Conservation (phyloP, 2,329 filamentous ascomycete species). For the Neopestalotiopsis sp. region DNA sequence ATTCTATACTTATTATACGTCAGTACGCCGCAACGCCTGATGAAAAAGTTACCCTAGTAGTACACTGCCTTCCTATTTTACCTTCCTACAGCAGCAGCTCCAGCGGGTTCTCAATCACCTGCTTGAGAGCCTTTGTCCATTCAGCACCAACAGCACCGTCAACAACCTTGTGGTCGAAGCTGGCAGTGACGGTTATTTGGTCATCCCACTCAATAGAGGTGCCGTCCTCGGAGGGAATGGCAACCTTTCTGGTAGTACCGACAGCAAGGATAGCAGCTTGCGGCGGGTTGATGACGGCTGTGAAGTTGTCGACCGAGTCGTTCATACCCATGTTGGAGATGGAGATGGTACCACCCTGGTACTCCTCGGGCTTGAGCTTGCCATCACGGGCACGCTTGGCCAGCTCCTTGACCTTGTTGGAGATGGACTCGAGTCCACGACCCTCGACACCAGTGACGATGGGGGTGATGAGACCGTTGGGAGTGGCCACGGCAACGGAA, state of each 20-base stretch:
- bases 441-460: constrained; percentile 90
- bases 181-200: constrained; percentile 91
- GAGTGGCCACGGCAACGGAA: constrained; percentile 93
- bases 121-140: constrained; percentile 97
- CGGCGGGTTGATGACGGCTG: constrained; percentile 97
- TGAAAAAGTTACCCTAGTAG: constrained; percentile 17
- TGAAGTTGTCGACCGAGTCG: constrained; percentile 92
- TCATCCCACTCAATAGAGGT: constrained; percentile 89
- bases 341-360: constrained; percentile 98
- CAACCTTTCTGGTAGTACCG: constrained; percentile 94
- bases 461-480: constrained; percentile 92
- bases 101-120: constrained; percentile 95
- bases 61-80: constrained; percentile 13
- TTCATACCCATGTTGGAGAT: constrained; percentile 99
- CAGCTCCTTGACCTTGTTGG: constrained; percentile 89
- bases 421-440: constrained; percentile 89
- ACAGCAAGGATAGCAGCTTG: constrained; percentile 95
- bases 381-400: constrained; percentile 94
- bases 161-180: constrained; percentile 99
- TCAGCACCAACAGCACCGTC: constrained; percentile 96
- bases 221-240: constrained; percentile 85
- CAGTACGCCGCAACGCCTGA: constrained; percentile 19
- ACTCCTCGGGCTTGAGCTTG: constrained; percentile 99
- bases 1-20: constrained; percentile 19
- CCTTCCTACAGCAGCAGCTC: constrained; percentile 81